phyloP scores from a whole-genome alignment of 805 yeast genomes.

The Wickerhamomyces chambardii region DNA sequence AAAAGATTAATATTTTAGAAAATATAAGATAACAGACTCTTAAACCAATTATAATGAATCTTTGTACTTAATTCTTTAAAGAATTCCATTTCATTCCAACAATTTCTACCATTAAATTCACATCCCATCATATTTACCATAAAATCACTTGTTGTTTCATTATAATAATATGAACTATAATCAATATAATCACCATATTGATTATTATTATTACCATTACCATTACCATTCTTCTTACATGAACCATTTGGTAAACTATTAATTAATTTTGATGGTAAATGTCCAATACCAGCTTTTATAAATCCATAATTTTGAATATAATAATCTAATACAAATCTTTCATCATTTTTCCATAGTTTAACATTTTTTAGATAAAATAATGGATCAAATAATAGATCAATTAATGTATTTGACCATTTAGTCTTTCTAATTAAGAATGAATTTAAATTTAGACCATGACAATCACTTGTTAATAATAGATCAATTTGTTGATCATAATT shows the following conservation, averaged over 20 bases:
- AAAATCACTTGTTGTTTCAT: conserved; percentile 26
- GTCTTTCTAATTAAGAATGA: conserved; percentile 29
- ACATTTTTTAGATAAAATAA: conserved; percentile 30
- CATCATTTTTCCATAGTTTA: conserved; percentile 28
- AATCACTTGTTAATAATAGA: conserved; percentile 29
- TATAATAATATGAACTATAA: conserved; percentile 21
- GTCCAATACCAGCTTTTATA: conserved; percentile 30
- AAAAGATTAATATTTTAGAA: too few species aligned
- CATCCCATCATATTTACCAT: conserved; percentile 31
- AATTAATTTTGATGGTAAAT: conserved; percentile 28
- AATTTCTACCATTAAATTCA: conserved; percentile 22
- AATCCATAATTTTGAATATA: conserved; percentile 26
- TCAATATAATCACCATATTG: conserved; percentile 7
- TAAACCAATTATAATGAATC: conserved; percentile 23
- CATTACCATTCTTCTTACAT: conserved; percentile 22
- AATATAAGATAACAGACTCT: conserved; percentile 2
- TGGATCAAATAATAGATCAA: conserved; percentile 33
- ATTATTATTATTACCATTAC: conserved; percentile 7
- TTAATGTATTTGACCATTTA: conserved; percentile 25
- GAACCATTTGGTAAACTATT: conserved; percentile 28
- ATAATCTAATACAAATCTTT: conserved; percentile 28
- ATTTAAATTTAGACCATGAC: conserved; percentile 31
- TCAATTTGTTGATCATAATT: conserved; percentile 24
- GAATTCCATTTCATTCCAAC: conserved; percentile 31
- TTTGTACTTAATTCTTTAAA: conserved; percentile 21